A percentile compares a stretch with the other conserved stretches of the same genome.
phyloP scores from a whole-genome alignment of 257 asterid genomes.

The Schizonepeta tenuifolia region DNA sequence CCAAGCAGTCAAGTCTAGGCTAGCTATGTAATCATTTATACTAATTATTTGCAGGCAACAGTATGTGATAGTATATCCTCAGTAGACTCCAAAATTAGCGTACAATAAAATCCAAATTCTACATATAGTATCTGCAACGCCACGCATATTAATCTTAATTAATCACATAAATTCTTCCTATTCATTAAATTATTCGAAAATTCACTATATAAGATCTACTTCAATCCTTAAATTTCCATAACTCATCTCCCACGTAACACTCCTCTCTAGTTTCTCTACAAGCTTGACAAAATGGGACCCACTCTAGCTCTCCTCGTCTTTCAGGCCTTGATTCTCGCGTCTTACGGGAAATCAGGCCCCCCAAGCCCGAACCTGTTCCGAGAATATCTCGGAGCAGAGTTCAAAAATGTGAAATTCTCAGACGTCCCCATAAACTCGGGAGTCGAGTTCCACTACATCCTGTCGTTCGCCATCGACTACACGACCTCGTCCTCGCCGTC shows the following conservation, averaged over 20 bases:
- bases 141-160: constrained; percentile 4
- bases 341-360: constrained; percentile 28
- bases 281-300: constrained; percentile 1
- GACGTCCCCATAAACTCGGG: constrained; percentile 63
- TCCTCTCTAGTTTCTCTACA: neutral
- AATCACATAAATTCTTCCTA: neutral
- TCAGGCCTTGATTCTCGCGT: constrained; percentile 26
- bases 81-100: neutral
- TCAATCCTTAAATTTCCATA: neutral
- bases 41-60: neutral
- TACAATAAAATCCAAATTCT: constrained; percentile 18
- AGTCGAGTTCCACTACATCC: constrained; percentile 86
- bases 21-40: neutral
- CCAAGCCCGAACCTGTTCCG: constrained; percentile 56
- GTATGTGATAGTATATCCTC: neutral
- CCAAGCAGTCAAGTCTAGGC: constrained; percentile 8
- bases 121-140: neutral
- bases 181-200: neutral
- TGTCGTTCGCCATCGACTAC: constrained; percentile 85
- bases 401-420: constrained; percentile 60
- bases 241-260: neutral
- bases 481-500: constrained; percentile 57
- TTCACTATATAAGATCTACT: neutral
- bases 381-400: constrained; percentile 81
- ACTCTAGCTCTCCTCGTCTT: constrained; percentile 25